Evolutionary conservation across 1,284 basidiomycete genomes (phyloP).

Genomic region (Cutaneotrichosporon sp.): DNA sequence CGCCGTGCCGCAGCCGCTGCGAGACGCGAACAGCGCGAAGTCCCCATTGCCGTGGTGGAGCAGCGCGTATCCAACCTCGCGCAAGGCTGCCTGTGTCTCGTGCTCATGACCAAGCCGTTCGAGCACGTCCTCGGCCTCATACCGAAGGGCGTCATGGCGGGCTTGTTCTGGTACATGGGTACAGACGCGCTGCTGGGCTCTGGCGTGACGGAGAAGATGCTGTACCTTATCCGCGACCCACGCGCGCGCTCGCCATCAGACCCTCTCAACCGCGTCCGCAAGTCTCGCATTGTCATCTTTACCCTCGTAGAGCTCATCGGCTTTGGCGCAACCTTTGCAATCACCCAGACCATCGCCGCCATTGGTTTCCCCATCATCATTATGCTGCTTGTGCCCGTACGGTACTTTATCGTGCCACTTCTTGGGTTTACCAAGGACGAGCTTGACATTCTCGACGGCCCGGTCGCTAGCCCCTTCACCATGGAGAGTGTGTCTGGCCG

Average conservation of each 20-base stretch:
- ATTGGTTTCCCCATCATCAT: constrained; percentile 92
- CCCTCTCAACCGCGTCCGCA: constrained; percentile 67
- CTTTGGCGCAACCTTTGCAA: constrained; percentile 84
- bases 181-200: constrained; percentile 72
- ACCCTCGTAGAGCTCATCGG: constrained; percentile 72
- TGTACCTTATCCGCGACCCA: constrained; percentile 75
- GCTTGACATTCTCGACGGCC: constrained; percentile 76
- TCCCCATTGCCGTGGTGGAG: constrained; percentile 74
- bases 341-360: constrained; percentile 85
- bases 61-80: constrained; percentile 82
- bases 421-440: constrained; percentile 76
- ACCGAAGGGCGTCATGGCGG: constrained; percentile 57
- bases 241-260: constrained; percentile 60
- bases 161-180: constrained; percentile 75
- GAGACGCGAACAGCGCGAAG: constrained; percentile 52
- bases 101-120: constrained; percentile 75
- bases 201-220: constrained; percentile 74
- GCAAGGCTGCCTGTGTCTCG: constrained; percentile 69
- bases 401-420: constrained; percentile 66
- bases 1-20: constrained; percentile 13
- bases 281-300: constrained; percentile 71
- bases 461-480: constrained; percentile 59
- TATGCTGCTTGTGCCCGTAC: constrained; percentile 75
- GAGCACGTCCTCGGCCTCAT: constrained; percentile 70
- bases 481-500: neutral